Evolutionary conservation across 176 grass and related monocot species (phyloP).

Genomic region (Oryza glaberrima): DNA sequence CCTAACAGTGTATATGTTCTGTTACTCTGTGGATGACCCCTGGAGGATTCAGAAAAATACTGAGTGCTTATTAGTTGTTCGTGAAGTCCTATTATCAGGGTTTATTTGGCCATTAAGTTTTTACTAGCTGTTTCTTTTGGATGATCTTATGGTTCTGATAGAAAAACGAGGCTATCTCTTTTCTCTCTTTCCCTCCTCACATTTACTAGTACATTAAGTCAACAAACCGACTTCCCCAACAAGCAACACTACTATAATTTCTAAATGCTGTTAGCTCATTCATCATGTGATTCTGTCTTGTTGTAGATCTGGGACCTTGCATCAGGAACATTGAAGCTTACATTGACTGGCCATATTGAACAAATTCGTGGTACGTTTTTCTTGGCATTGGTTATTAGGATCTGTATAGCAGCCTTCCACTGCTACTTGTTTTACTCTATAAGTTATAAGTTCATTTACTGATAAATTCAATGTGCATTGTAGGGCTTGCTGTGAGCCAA

Average conservation of each 20-base stretch:
- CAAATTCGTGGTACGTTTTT: slow-evolving; percentile 81
- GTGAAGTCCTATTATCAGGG: not conserved
- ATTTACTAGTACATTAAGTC: not conserved
- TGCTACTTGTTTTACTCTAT: not conserved
- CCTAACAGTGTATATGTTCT: not conserved
- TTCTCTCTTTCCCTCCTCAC: not conserved
- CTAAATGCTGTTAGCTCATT: slow-evolving; percentile 1
- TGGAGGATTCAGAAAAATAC: slow-evolving; percentile 6
- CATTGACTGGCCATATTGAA: slow-evolving; percentile 95
- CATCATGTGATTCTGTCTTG: slow-evolving; percentile 17
- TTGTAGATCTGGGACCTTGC: slow-evolving; percentile 99
- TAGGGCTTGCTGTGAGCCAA: slow-evolving; percentile 97
- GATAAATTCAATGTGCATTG: slow-evolving; percentile 30
- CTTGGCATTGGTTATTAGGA: not conserved
- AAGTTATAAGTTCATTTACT: slow-evolving; percentile 22
- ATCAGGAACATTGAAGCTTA: slow-evolving; percentile 92
- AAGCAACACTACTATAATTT: not conserved
- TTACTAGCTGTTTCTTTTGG: not conserved
- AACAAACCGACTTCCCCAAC: not conserved
- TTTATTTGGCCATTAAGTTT: not conserved
- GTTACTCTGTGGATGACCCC: not conserved
- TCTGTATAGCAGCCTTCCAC: not conserved
- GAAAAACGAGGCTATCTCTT: not conserved
- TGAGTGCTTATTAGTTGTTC: not conserved
- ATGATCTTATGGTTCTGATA: not conserved